Percentiles rank a stretch among this genome's conserved stretches.
These are phyloP conservation scores for Cyclotella choctawhatcheeana DNA, from an alignment of 108 stramenopile species.

Conservation along the genomic window DNA sequence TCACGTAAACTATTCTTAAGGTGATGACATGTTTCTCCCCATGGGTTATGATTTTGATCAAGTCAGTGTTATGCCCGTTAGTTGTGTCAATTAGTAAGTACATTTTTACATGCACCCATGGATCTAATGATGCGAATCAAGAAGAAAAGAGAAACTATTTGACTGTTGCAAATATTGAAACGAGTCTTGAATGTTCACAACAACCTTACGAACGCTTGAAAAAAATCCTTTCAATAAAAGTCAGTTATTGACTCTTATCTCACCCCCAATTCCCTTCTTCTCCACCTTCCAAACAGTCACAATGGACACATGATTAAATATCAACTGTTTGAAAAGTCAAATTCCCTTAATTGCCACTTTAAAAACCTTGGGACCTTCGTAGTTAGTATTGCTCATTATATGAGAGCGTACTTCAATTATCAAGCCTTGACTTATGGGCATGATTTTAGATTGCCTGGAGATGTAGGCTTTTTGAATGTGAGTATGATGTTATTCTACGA, in stretches of 20 bases:
- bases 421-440: conserved; percentile 73
- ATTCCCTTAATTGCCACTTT: conserved; percentile 78
- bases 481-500: conserved; percentile 13
- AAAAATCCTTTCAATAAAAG: too few species aligned
- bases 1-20: neutral
- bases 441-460: conserved; percentile 75
- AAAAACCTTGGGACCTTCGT: conserved; percentile 85
- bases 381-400: conserved; percentile 89
- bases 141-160: too few species aligned
- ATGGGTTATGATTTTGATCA: conserved; percentile 63
- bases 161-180: too few species aligned
- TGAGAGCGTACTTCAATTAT: conserved; percentile 90
- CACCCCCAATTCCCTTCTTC: conserved; percentile 3
- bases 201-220: too few species aligned
- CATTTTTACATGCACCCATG: neutral
- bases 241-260: conserved; percentile 1
- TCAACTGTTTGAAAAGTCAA: conserved; percentile 73
- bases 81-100: conserved; percentile 91
- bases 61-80: conserved; percentile 80
- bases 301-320: conserved; percentile 92
- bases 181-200: too few species aligned
- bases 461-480: conserved; percentile 83
- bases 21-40: neutral
- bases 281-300: too few species aligned
- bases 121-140: too few species aligned